Evolutionary conservation across 2,329 filamentous ascomycete genomes (phyloP).

Genomic region (Venturia asperata): DNA sequence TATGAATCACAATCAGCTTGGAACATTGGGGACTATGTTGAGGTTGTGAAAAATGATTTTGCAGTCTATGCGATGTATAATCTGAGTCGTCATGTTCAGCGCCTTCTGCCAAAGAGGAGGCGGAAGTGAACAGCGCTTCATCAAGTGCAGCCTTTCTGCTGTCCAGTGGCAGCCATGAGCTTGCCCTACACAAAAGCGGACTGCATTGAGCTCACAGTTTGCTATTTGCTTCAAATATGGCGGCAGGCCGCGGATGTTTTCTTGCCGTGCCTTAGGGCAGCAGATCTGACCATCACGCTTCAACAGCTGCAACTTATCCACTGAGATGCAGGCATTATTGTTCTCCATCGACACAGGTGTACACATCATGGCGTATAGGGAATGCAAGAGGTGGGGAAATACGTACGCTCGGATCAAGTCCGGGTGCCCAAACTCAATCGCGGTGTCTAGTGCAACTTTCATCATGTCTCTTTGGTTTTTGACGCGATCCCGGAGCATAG

Average conservation of each 20-base stretch:
- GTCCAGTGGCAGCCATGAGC: neutral
- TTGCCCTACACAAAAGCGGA: neutral
- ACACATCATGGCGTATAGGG: slow-evolving; percentile 4
- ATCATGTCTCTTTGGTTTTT: slow-evolving; percentile 51
- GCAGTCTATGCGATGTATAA: slow-evolving; percentile 3
- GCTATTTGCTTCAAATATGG: slow-evolving; percentile 6
- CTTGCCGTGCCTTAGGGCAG: neutral
- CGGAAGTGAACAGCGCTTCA: neutral
- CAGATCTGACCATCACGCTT: neutral
- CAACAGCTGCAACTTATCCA: slow-evolving; percentile 4
- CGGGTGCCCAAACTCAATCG: slow-evolving; percentile 41
- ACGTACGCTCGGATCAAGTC: slow-evolving; percentile 40
- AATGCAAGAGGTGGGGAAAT: slow-evolving; percentile 17
- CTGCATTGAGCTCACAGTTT: neutral
- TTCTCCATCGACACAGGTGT: slow-evolving; percentile 16
- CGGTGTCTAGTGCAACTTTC: slow-evolving; percentile 43
- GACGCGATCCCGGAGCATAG: slow-evolving; percentile 50
- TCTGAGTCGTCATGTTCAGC: neutral
- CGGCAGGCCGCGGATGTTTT: neutral
- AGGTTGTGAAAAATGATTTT: slow-evolving; percentile 7
- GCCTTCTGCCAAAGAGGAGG: neutral
- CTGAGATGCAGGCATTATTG: slow-evolving; percentile 16
- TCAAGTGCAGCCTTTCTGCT: neutral
- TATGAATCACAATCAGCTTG: slow-evolving; percentile 14
- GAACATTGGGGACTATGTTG: neutral